Evolutionary conservation across 2,329 filamentous ascomycete species (phyloP).

Genomic region (Verticillium albo-atrum): DNA sequence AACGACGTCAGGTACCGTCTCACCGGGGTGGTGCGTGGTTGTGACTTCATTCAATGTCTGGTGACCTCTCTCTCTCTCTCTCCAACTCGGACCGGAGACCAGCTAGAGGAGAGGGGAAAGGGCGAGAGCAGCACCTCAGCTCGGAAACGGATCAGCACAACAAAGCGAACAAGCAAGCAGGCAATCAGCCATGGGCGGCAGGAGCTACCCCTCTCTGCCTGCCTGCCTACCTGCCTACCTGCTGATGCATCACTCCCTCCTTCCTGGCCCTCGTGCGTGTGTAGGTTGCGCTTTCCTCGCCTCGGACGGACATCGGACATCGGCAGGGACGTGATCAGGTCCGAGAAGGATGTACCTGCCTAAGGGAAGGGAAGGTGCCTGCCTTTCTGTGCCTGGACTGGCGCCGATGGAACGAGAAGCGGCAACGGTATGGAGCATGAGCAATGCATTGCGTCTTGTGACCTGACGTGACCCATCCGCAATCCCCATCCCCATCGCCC

Average conservation of each 20-base stretch:
- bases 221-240: background rate
- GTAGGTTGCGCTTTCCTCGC: background rate
- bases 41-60: background rate
- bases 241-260: background rate
- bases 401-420: background rate
- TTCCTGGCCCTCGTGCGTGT: background rate
- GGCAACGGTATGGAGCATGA: background rate
- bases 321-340: background rate
- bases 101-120: background rate
- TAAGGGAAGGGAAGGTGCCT: no score
- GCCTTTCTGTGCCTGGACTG: background rate
- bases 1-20: background rate
- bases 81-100: background rate
- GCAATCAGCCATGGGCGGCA: background rate
- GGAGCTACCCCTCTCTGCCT: background rate
- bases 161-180: no score
- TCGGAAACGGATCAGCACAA: background rate
- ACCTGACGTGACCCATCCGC: background rate
- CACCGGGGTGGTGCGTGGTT: background rate
- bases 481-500: background rate
- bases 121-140: background rate
- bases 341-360: background rate
- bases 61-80: background rate
- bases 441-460: background rate
- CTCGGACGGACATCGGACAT: background rate